These are phyloP conservation scores for Candida sonorensis DNA, from an alignment of 805 yeast species.

Conservation along the genomic window DNA sequence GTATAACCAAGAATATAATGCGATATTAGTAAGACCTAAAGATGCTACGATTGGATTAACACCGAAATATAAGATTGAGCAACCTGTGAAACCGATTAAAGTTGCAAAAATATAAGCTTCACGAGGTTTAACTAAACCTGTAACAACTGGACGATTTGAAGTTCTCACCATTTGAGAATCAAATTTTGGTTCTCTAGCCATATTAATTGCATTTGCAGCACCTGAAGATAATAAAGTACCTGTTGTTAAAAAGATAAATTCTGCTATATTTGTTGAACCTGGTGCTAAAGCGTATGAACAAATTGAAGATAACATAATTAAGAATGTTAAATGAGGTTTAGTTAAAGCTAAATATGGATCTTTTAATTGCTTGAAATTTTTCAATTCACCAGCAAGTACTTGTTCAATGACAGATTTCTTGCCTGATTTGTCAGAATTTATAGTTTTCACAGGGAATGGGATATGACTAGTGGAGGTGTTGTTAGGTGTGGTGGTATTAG, in stretches of 20 bases:
- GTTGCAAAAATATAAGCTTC: slow-evolving; percentile 84
- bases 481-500: too few relatives aligned
- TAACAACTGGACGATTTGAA: slow-evolving; percentile 80
- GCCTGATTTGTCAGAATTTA: slow-evolving; percentile 15
- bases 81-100: slow-evolving; percentile 64
- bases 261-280: slow-evolving; percentile 61
- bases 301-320: slow-evolving; percentile 86
- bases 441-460: slow-evolving; percentile 54
- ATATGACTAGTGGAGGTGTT: slow-evolving; percentile 17
- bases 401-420: slow-evolving; percentile 18
- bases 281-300: slow-evolving; percentile 94
- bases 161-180: slow-evolving; percentile 88
- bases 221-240: slow-evolving; percentile 90
- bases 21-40: slow-evolving; percentile 76
- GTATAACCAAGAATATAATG: slow-evolving; percentile 82
- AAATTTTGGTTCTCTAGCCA: slow-evolving; percentile 92
- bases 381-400: slow-evolving; percentile 19
- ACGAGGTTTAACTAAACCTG: slow-evolving; percentile 64
- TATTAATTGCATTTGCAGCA: slow-evolving; percentile 93
- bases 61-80: slow-evolving; percentile 61
- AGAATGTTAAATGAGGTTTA: slow-evolving; percentile 80
- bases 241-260: slow-evolving; percentile 62
- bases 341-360: slow-evolving; percentile 74
- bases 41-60: slow-evolving; percentile 81
- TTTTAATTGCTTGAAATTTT: slow-evolving; percentile 32